Evolutionary conservation across 2,329 filamentous ascomycete genomes (phyloP), one percentile per base, ranked within the genome.

Genomic region (Grosmannia clavigera): DNA sequence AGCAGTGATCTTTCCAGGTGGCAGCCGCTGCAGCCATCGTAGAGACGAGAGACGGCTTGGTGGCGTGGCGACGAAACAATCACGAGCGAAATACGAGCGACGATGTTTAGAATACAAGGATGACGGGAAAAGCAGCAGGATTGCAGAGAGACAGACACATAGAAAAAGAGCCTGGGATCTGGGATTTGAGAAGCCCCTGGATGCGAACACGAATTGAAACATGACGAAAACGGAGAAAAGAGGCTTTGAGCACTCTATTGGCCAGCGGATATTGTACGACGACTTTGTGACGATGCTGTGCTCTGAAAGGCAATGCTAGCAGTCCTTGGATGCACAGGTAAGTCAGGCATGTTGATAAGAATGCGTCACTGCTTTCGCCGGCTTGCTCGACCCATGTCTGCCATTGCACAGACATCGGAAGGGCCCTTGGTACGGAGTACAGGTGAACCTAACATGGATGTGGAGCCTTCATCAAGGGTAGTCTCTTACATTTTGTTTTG

Each of bases 21-120:
- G 80, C 78, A 82, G 66, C 78, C 80, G 5, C 66, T 83, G 66
- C 80, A 80, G 67, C 81, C 81, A 35, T 67, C 67, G 40, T 67
- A 50, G 58, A n/a, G 14, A 2, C 5, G 7, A 31, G 5, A 5
- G 55, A 9, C 10, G 10, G 33, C 19, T 25, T 12, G 33, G 33
- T 16, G 52, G 14, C 16, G 29, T 46, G 43, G 19, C 43, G 43
- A 19, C 43, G 16, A n/a, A 19, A 25, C 22, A n/a, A 2, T 22
- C 40, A 19, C n/a, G 31, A 11, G n/a, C 10, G 19, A n/a, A 10
- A 6, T 9, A 35, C 54, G 53, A 19, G 22, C n/a, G 22, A 27
- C 35, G 14, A 27, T n/a, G 10, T 46, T 46, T 10, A n/a, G 19
- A 19, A 46, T 19, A 40, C 11, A 27, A 38, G 35, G 54, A 19